A percentile compares a stretch with the other conserved stretches of the same genome.
Conservation (phyloP, 2,329 filamentous ascomycete genomes). For the Trichoderma endophyticum region DNA sequence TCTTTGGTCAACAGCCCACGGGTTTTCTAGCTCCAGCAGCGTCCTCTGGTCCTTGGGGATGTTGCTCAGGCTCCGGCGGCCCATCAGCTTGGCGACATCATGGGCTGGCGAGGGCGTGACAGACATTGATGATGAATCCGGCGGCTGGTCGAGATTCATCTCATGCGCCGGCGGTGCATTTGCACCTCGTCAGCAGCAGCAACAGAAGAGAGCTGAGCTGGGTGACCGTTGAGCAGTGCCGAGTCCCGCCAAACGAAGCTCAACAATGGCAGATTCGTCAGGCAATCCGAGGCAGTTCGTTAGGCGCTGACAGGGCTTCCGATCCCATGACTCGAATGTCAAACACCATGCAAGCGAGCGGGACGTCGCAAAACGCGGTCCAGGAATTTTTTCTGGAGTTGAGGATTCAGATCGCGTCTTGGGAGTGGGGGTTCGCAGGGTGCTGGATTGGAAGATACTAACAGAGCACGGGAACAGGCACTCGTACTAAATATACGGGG, state of each 20-base stretch:
- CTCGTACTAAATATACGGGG: neutral
- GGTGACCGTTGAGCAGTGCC: neutral
- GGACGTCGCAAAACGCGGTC: slow-evolving; percentile 17
- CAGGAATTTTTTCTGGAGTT: slow-evolving; percentile 13
- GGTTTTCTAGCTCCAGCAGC: slow-evolving; percentile 34
- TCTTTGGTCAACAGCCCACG: slow-evolving; percentile 36
- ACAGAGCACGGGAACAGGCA: neutral
- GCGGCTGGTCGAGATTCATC: neutral
- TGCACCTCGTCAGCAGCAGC: neutral
- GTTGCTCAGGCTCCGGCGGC: slow-evolving; percentile 28
- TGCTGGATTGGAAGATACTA: slow-evolving; percentile 1
- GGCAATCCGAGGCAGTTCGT: neutral
- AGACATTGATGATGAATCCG: slow-evolving; percentile 24
- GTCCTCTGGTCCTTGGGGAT: slow-evolving; percentile 40
- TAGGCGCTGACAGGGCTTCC: neutral
- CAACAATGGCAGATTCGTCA: neutral
- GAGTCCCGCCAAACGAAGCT: neutral
- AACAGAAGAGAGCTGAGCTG: neutral
- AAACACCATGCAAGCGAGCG: neutral
- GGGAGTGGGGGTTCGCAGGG: slow-evolving; percentile 3
- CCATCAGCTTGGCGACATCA: slow-evolving; percentile 26
- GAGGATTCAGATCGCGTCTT: slow-evolving; percentile 6
- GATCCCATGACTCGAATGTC: slow-evolving; percentile 9
- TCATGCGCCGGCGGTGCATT: neutral
- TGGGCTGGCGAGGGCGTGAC: slow-evolving; percentile 24